Base-by-base conservation (phyloP, 768 basidiomycete species). In the Collybia nuda region DNA sequence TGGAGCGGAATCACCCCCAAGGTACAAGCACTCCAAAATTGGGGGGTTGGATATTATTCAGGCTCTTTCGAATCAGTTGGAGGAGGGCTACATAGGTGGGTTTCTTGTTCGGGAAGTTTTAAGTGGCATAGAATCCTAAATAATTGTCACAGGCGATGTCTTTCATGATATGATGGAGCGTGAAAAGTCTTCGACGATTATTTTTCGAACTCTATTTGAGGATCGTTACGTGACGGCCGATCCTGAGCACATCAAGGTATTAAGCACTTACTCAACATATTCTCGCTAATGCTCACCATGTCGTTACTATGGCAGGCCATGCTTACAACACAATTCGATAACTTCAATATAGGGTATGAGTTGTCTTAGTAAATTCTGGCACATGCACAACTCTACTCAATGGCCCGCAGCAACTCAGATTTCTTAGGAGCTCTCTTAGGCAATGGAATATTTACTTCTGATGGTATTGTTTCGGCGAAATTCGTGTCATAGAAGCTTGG, bases 401-500 rank as follows among this genome's bases (percentile, higher is more conserved):
- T n/a, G n/a, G n/a, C n/a, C n/a, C n/a, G n/a, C n/a, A n/a, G n/a
- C n/a, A n/a, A n/a, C n/a, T n/a, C n/a, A n/a, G n/a, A n/a, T n/a
- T n/a, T n/a, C n/a, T 51, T 64, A 51, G 47, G 62, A 39, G 42
- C 60, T 5, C 40, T 83, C 4, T 65, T 84, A 2, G 84, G 84
- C 12, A 72, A 72, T 5, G 84, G 84, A 0, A 81, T 85, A 0
- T 84, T 85, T 65, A 82, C 78, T 52, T 72, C 79, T 2, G 80
- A 82, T 57, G 79, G 82, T 75, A 21, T 47, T 29, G 9, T 8
- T 18, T 18, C 8, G 1, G 44, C n/a, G n/a, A 36, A 11, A 2
- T 47, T 26, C 12, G 15, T 4, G 24, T 12, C 36, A n/a, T n/a
- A n/a, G n/a, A n/a, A n/a, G n/a, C n/a, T n/a, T 9, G 5, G 12